Evolutionary conservation across 1,139 yeast genomes (phyloP).

Genomic region (Petasospora rhodanensis): DNA sequence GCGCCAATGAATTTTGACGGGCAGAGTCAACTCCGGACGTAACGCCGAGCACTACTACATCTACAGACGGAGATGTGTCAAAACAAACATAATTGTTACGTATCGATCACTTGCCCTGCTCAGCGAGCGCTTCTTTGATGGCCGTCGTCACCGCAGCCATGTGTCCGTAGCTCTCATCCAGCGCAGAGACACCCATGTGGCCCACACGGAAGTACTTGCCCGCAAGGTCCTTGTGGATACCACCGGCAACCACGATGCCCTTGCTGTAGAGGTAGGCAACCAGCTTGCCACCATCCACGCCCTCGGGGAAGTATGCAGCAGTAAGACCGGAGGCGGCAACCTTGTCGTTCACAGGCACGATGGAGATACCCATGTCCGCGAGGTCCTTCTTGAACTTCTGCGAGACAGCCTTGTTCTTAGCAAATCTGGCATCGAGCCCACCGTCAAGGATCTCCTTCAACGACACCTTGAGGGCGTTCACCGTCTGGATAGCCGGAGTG

Average conservation of each 20-base stretch:
- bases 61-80: too few relatives aligned
- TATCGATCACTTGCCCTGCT: too few relatives aligned
- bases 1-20: too few relatives aligned
- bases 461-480: constrained; percentile 77
- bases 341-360: constrained; percentile 55
- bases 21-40: too few relatives aligned
- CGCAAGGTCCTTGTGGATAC: constrained; percentile 78
- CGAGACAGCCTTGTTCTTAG: constrained; percentile 59
- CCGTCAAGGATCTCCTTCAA: constrained; percentile 64
- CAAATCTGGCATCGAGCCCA: constrained; percentile 58
- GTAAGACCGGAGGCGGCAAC: constrained; percentile 86
- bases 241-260: constrained; percentile 87
- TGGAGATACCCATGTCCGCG: constrained; percentile 58
- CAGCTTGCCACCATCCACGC: constrained; percentile 63
- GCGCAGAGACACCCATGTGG: constrained; percentile 80
- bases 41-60: too few relatives aligned
- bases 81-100: too few relatives aligned
- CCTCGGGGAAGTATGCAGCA: constrained; percentile 81
- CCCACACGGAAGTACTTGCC: constrained; percentile 89
- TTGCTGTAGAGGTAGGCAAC: constrained; percentile 51
- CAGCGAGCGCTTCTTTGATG: constrained; percentile 35
- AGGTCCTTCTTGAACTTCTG: constrained; percentile 58
- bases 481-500: constrained; percentile 86
- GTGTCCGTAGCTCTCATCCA: constrained; percentile 35
- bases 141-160: constrained; percentile 36